Percentiles rank a stretch among this genome's conserved stretches.
Evolutionary conservation across 352 stramenopile genomes (phyloP).

Genomic region (Globisporangium emineosum): DNA sequence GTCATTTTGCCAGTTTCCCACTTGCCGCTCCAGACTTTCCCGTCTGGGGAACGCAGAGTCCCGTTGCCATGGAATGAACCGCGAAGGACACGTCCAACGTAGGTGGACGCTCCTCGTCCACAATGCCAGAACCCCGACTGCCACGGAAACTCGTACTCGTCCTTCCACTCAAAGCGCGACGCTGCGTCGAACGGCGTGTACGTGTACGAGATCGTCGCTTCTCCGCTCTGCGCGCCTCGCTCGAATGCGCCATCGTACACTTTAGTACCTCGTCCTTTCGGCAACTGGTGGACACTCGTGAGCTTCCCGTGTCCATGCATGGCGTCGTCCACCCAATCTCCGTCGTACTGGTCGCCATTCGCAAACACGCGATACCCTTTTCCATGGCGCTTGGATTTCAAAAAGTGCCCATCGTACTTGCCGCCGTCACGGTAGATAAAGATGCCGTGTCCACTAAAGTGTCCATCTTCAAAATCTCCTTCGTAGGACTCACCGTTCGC

Average conservation of each 20-base stretch:
- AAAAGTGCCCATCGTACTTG: conserved; percentile 52
- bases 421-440: conserved; percentile 50
- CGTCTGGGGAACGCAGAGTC: conserved; percentile 48
- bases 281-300: conserved; percentile 15
- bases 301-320: conserved; percentile 61
- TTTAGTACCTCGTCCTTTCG: conserved; percentile 10
- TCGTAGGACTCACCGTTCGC: conserved; percentile 73
- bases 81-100: conserved; percentile 47
- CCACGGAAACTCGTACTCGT: conserved; percentile 67
- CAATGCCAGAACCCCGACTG: conserved; percentile 58
- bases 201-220: conserved; percentile 37
- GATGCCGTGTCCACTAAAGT: conserved; percentile 44
- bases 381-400: conserved; percentile 48
- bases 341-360: conserved; percentile 52
- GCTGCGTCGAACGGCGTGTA: conserved; percentile 26
- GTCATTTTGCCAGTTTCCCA: conserved; percentile 55
- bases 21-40: conserved; percentile 45
- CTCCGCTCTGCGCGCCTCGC: conserved; percentile 41
- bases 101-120: conserved; percentile 50
- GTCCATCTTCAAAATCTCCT: conserved; percentile 43
- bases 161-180: conserved; percentile 37
- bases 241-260: conserved; percentile 55
- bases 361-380: conserved; percentile 44
- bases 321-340: conserved; percentile 47
- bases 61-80: conserved; percentile 65